Evolutionary conservation across 2,329 filamentous ascomycete genomes (phyloP).

Genomic region (Juglanconis oblonga): DNA sequence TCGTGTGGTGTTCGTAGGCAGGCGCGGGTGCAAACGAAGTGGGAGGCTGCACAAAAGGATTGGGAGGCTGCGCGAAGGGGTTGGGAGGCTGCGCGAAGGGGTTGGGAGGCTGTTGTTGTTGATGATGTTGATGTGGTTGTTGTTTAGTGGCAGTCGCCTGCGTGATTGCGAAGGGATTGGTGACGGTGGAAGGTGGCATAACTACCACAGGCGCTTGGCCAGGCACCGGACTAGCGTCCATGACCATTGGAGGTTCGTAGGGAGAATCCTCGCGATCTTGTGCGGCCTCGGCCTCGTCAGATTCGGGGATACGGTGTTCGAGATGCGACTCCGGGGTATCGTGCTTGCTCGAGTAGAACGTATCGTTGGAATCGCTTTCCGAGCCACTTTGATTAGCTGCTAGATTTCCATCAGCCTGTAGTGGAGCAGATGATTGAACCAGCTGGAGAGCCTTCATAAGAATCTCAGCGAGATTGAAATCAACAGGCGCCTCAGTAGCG

Average conservation of each 20-base stretch:
- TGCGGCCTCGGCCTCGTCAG: conserved; percentile 33
- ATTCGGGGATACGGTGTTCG: conserved; percentile 43
- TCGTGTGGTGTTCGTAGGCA: not conserved
- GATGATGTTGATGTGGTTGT: conserved; percentile 5
- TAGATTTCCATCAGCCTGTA: conserved; percentile 53
- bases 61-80: not conserved
- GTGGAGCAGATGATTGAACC: conserved; percentile 64
- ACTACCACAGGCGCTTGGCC: conserved; percentile 12
- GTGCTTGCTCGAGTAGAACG: conserved; percentile 93
- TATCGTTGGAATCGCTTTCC: conserved; percentile 80
- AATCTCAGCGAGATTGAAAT: conserved; percentile 71
- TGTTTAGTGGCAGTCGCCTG: conserved; percentile 11
- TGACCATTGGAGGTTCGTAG: conserved; percentile 31
- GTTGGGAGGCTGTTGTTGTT: not conserved
- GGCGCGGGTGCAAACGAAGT: not conserved
- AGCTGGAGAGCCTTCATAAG: conserved; percentile 67
- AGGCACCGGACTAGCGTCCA: conserved; percentile 22
- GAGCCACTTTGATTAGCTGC: conserved; percentile 54
- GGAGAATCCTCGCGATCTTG: conserved; percentile 35
- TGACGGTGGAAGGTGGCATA: conserved; percentile 8
- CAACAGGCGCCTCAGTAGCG: conserved; percentile 51
- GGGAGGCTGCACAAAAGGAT: not conserved
- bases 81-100: not conserved
- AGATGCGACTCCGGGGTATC: conserved; percentile 65
- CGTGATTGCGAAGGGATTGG: conserved; percentile 2